Evolutionary conservation across 2,329 filamentous ascomycete genomes (phyloP), one percentile per base, ranked within the genome.

Genomic region (Macrophomina pseudophaseolina): DNA sequence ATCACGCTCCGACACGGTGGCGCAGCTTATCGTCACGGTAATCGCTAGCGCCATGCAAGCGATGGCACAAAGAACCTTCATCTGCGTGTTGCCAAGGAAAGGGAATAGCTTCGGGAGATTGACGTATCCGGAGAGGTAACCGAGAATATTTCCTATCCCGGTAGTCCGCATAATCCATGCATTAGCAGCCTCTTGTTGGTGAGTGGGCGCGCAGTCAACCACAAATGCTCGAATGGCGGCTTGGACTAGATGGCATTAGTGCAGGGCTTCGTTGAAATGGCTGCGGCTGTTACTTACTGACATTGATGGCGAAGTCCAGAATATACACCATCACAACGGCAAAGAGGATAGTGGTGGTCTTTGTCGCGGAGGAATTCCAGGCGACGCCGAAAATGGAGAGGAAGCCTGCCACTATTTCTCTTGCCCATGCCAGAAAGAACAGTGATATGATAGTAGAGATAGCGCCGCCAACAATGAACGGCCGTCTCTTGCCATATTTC

Each of bases 281-380:
- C 33, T 2, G 38, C n/a, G 18, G 30, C 8, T 9, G 8, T 62
- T 68, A 78, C 83, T 72, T 80, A 91, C 89, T 90, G 66, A 94
- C 95, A 79, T 98, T 98, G 81, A 98, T 95, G 73, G 94, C 89
- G 78, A 98, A 95, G 77, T 98, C 94, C 60, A 98, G 85, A 59
- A 95, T 84, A 79, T 97, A 98, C 72, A 98, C 91, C 81, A 93
- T 90, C 35, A 93, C 75, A 5, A 97, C 93, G 7, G 94, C 94
- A 66, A 92, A 85, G 38, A 92, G 82, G 70, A 97, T 94, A 56
- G 91, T 87, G 49, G 84, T 82, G 3, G 84, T 84, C 73, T 87
- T 89, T 53, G 91, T 89, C 2, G 84, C 86, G 7, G 84, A 72
- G 0, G 90, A 91, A 46, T 88, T 84, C n/a, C 81, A 80, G 64